phyloP scores from a whole-genome alignment of 2,329 filamentous ascomycete genomes.

The Ophiostoma fasciatum region DNA sequence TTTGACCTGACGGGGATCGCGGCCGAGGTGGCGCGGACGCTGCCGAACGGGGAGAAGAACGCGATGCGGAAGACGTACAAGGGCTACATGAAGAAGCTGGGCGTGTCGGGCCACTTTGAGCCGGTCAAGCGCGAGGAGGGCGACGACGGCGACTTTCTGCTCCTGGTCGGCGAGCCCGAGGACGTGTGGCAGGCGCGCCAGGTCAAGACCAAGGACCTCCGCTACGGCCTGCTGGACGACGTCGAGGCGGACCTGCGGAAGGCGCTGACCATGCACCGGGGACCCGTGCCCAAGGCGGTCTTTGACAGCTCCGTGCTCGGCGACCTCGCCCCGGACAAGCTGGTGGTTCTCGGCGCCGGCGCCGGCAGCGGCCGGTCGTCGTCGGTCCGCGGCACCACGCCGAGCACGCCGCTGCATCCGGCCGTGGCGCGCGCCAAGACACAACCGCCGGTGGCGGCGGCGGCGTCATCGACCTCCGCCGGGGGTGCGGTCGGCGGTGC shows the following conservation, averaged over 20 bases:
- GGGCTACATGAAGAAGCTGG: constrained; percentile 49
- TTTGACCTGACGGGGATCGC: constrained; percentile 43
- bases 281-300: constrained; percentile 35
- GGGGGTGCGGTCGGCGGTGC: too few relatives aligned
- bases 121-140: constrained; percentile 38
- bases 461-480: too few relatives aligned
- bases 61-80: constrained; percentile 54
- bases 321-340: constrained; percentile 31
- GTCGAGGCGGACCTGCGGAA: constrained; percentile 30
- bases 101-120: constrained; percentile 47
- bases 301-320: constrained; percentile 47
- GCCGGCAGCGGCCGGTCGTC: constrained; percentile 23
- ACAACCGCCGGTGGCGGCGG: constrained; percentile 8
- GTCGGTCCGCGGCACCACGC: constrained; percentile 33
- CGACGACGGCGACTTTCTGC: constrained; percentile 35
- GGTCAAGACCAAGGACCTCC: constrained; percentile 39
- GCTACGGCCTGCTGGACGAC: constrained; percentile 33
- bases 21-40: constrained; percentile 45
- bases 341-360: too few relatives aligned
- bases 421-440: constrained; percentile 23
- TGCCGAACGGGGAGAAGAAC: constrained; percentile 53
- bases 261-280: constrained; percentile 43
- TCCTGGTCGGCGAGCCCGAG: constrained; percentile 35
- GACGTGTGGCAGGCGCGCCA: constrained; percentile 41
- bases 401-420: constrained; percentile 33